These are phyloP conservation scores for Prunus fruticosa DNA, from an alignment of 306 rosid genomes.

Conservation along the genomic window DNA sequence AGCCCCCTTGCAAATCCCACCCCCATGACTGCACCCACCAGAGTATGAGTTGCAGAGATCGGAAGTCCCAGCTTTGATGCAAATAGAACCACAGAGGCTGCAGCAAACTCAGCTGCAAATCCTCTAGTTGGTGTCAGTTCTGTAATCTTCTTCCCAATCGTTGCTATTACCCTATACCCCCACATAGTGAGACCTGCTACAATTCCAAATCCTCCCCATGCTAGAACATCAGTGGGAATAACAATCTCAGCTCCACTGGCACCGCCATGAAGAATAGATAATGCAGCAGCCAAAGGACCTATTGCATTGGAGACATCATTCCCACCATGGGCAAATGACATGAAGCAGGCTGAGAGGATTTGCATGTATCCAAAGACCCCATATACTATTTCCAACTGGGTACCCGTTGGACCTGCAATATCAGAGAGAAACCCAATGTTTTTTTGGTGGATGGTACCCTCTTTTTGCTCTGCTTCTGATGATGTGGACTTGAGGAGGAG, in stretches of 20 bases:
- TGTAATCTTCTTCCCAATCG: slow-evolving; percentile 93
- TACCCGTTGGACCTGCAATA: slow-evolving; percentile 86
- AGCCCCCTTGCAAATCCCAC: slow-evolving; percentile 97
- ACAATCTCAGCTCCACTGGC: slow-evolving; percentile 57
- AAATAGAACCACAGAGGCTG: slow-evolving; percentile 84
- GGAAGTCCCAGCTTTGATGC: slow-evolving; percentile 88
- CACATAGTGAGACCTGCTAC: slow-evolving; percentile 94
- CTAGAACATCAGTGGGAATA: slow-evolving; percentile 87
- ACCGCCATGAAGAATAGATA: slow-evolving; percentile 80
- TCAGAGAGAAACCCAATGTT: slow-evolving; percentile 70
- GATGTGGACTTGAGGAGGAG: slow-evolving; percentile 57
- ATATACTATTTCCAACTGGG: slow-evolving; percentile 86
- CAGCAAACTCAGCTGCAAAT: slow-evolving; percentile 98
- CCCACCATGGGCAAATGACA: slow-evolving; percentile 99
- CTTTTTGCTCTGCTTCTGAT: slow-evolving; percentile 37
- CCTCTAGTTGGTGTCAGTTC: slow-evolving; percentile 97
- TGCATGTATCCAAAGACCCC: slow-evolving; percentile 98
- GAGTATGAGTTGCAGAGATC: slow-evolving; percentile 89
- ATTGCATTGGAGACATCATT: slow-evolving; percentile 96
- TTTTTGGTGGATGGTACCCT: slow-evolving; percentile 37
- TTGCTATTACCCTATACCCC: slow-evolving; percentile 97
- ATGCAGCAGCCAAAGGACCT: slow-evolving; percentile 90
- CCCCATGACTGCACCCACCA: slow-evolving; percentile 99
- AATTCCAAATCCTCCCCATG: slow-evolving; percentile 99
- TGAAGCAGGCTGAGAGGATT: slow-evolving; percentile 94